Percentiles rank a stretch among this genome's conserved stretches.
These are phyloP conservation scores for Phoma sp. DNA, from an alignment of 2,329 filamentous ascomycete species.

Conservation along the genomic window DNA sequence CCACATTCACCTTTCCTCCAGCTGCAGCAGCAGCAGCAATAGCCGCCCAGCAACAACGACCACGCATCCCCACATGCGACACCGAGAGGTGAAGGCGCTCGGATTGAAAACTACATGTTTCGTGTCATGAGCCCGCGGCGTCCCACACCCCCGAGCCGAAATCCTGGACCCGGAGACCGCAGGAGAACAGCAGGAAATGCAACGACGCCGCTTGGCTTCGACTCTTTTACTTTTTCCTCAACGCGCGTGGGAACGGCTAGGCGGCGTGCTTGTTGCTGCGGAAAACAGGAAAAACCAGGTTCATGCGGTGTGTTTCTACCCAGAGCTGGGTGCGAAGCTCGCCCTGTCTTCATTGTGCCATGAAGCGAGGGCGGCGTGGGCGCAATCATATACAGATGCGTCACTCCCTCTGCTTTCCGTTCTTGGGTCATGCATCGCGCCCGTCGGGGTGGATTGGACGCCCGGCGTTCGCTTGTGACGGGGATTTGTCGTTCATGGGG, in stretches of 20 bases:
- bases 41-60: slow-evolving; percentile 34
- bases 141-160: too few relatives aligned
- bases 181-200: slow-evolving; percentile 1
- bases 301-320: slow-evolving; percentile 5
- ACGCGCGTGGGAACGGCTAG: slow-evolving; percentile 38
- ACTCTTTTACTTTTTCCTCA: slow-evolving; percentile 44
- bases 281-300: neutral
- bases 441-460: slow-evolving; percentile 32
- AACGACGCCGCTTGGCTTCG: slow-evolving; percentile 33
- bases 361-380: slow-evolving; percentile 23
- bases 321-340: slow-evolving; percentile 23
- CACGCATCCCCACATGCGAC: slow-evolving; percentile 29
- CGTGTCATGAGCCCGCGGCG: slow-evolving; percentile 32
- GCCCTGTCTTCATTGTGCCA: slow-evolving; percentile 23
- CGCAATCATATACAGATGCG: slow-evolving; percentile 32
- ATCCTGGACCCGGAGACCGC: neutral
- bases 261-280: neutral
- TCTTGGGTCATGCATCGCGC: slow-evolving; percentile 39
- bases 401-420: slow-evolving; percentile 46
- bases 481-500: slow-evolving; percentile 38
- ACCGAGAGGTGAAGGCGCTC: slow-evolving; percentile 32
- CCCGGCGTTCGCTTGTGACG: slow-evolving; percentile 29
- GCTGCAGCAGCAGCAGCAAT: neutral
- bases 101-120: slow-evolving; percentile 46
- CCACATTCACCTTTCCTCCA: too few relatives aligned